Evolutionary conservation across 257 asterid species (phyloP).

Genomic region (Thymus quinquecostatus): DNA sequence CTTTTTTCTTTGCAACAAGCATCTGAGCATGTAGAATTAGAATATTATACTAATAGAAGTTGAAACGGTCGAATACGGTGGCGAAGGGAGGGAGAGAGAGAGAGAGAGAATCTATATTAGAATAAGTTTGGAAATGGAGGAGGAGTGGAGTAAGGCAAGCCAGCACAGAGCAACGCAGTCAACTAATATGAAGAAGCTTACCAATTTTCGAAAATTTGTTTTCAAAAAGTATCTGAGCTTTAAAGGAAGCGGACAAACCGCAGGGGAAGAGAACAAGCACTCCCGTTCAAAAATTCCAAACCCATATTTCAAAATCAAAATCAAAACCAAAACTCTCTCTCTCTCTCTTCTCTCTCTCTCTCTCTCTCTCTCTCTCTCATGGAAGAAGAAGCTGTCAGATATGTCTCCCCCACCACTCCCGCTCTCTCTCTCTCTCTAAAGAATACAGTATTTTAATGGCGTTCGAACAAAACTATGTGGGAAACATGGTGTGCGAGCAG

Average conservation of each 20-base stretch:
- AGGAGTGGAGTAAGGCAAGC: not conserved
- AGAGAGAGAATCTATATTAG: not conserved
- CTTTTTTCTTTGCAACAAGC: constrained; percentile 23
- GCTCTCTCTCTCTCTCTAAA: constrained; percentile 25
- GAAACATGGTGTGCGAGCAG: constrained; percentile 11
- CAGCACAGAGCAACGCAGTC: constrained; percentile 29
- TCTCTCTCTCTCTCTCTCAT: constrained; percentile 33
- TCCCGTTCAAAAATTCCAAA: constrained; percentile 32
- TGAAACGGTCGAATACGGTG: constrained; percentile 44
- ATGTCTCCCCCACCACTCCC: constrained; percentile 29
- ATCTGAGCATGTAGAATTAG: constrained; percentile 19
- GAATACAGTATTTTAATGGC: constrained; percentile 19
- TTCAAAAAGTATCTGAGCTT: constrained; percentile 25
- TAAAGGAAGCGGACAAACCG: constrained; percentile 39
- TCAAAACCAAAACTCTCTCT: constrained; percentile 9
- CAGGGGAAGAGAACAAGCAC: constrained; percentile 31
- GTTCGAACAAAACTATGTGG: not conserved
- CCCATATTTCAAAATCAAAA: constrained; percentile 52
- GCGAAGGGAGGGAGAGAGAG: constrained; percentile 13
- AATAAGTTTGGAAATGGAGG: constrained; percentile 32
- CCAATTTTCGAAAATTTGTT: constrained; percentile 16
- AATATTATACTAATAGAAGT: constrained; percentile 2
- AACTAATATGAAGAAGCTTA: constrained; percentile 34
- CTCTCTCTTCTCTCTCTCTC: constrained; percentile 35
- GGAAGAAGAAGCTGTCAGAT: constrained; percentile 50